These are phyloP conservation scores for Angomonas ambiguus DNA, from an alignment of 208 protist species.

Conservation along the genomic window DNA sequence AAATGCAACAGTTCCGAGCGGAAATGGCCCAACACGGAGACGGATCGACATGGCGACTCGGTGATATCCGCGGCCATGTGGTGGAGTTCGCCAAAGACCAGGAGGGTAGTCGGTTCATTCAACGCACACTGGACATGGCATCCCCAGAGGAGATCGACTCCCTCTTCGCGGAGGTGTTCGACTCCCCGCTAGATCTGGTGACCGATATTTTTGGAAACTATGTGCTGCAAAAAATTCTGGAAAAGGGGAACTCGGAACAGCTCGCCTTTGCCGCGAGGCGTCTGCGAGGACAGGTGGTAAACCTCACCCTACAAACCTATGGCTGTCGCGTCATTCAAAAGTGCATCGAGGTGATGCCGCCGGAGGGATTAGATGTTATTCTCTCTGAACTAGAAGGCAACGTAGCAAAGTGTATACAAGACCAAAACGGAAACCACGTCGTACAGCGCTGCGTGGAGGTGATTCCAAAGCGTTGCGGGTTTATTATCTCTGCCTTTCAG, in stretches of 20 bases:
- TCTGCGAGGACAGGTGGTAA: constrained; percentile 90
- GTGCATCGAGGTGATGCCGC: constrained; percentile 92
- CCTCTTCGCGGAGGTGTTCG: constrained; percentile 93
- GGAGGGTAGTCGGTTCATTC: constrained; percentile 97
- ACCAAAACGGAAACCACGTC: constrained; percentile 99
- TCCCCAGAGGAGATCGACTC: constrained; percentile 74
- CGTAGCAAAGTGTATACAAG: constrained; percentile 96
- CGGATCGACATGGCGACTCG: constrained; percentile 48
- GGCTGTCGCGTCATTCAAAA: constrained; percentile 99
- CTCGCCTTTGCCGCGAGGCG: constrained; percentile 72
- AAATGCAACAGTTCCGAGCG: constrained; percentile 59
- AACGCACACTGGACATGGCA: constrained; percentile 92
- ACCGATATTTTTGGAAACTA: constrained; percentile 99
- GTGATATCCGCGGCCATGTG: constrained; percentile 88
- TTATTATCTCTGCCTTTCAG: constrained; percentile 96
- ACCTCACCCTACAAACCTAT: constrained; percentile 95
- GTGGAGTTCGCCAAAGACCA: constrained; percentile 96
- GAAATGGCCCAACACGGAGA: constrained; percentile 37
- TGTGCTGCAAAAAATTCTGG: constrained; percentile 98
- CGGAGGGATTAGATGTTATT: constrained; percentile 78
- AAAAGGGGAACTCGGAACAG: constrained; percentile 89
- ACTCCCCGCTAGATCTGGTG: constrained; percentile 87
- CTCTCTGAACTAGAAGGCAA: constrained; percentile 93
- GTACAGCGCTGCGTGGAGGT: constrained; percentile 99
- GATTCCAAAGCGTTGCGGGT: constrained; percentile 89